Conservation (phyloP, 495 filamentous ascomycete genomes). For the Aspergillus panamensis region DNA sequence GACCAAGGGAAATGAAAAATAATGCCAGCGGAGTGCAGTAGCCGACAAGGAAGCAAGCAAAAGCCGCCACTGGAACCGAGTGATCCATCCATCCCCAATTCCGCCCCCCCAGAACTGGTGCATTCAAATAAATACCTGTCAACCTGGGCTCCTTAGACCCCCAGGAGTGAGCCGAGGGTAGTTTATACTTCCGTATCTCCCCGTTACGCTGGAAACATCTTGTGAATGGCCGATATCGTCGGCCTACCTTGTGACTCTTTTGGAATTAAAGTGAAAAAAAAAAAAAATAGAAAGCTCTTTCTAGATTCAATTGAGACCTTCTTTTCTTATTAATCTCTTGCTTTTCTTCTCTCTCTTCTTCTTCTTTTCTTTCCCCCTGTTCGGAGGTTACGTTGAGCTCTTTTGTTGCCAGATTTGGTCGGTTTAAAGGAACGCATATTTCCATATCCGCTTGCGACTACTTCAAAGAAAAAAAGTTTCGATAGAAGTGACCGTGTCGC, state of each 20-base stretch:
- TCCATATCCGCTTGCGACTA: background rate
- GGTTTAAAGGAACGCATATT: conserved; percentile 17
- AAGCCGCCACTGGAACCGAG: conserved; percentile 33
- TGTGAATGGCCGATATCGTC: conserved; percentile 28
- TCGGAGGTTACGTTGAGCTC: background rate
- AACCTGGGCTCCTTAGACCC: no score
- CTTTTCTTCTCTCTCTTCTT: conserved; percentile 11
- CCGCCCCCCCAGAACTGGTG: no score
- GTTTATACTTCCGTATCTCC: conserved; percentile 32
- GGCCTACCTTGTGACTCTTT: conserved; percentile 13
- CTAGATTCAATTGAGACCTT: conserved; percentile 6
- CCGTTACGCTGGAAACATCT: conserved; percentile 17
- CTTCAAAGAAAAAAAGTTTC: background rate
- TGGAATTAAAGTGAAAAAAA: conserved; percentile 12
- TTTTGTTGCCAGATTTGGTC: conserved; percentile 2
- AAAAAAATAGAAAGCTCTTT: background rate
- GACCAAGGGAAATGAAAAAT: conserved; percentile 1
- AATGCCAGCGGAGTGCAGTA: background rate
- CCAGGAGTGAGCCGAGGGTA: conserved; percentile 22
- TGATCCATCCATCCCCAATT: conserved; percentile 27
- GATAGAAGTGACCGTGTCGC: background rate
- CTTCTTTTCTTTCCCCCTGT: conserved; percentile 4
- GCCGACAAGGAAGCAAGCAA: conserved; percentile 7
- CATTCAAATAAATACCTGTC: no score
- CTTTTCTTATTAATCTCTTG: conserved; percentile 3